Evolutionary conservation across 352 stramenopile genomes (phyloP).

Genomic region (Globisporangium viniferum): DNA sequence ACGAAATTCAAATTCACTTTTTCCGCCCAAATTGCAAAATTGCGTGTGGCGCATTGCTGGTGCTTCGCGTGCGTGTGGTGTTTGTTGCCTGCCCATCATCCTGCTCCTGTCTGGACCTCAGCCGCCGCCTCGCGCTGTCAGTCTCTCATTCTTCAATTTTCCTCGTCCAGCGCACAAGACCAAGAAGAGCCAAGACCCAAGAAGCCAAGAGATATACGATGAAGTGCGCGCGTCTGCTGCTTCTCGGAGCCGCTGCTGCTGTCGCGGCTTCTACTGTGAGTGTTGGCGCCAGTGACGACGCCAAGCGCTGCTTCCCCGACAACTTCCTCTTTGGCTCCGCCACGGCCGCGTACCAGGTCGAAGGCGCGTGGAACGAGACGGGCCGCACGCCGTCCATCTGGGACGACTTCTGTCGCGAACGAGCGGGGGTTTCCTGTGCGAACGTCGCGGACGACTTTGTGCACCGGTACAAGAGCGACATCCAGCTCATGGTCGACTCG

Average conservation of each 20-base stretch:
- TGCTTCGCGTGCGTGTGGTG: too few relatives aligned
- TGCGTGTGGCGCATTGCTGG: too few relatives aligned
- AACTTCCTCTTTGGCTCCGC: conserved; percentile 88
- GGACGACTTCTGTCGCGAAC: conserved; percentile 82
- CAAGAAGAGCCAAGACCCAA: too few relatives aligned
- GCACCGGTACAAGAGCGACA: conserved; percentile 87
- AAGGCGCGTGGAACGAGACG: conserved; percentile 85
- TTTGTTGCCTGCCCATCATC: not conserved
- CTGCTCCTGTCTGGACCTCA: too few relatives aligned
- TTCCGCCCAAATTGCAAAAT: too few relatives aligned
- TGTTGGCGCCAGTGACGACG: not conserved
- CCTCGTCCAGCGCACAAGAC: not conserved
- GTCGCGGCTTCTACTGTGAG: not conserved
- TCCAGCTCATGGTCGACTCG: conserved; percentile 88
- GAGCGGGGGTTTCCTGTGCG: conserved; percentile 67
- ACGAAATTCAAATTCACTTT: too few relatives aligned
- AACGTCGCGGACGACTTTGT: conserved; percentile 93
- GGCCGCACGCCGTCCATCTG: conserved; percentile 87
- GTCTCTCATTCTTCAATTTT: not conserved
- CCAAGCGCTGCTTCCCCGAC: conserved; percentile 48
- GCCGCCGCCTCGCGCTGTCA: not conserved
- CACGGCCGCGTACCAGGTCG: conserved; percentile 93
- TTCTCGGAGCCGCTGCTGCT: not conserved
- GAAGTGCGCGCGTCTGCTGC: not conserved
- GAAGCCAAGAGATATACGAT: not conserved